Evolutionary conservation across 2,329 filamentous ascomycete genomes (phyloP).

Genomic region (Cladosporium sp.): DNA sequence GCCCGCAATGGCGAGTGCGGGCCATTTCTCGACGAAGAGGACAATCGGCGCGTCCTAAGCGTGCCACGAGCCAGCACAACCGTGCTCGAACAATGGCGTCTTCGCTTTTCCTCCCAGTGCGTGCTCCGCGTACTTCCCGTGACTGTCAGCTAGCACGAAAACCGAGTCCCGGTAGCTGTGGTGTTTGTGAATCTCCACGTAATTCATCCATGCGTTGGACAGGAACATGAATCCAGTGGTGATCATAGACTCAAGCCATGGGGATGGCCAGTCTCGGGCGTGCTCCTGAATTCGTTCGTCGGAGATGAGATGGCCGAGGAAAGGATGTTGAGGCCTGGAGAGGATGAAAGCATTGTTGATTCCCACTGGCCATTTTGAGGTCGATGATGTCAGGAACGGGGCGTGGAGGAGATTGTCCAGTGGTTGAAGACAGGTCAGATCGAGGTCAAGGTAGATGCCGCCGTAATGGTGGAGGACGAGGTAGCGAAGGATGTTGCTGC

Average conservation of each 20-base stretch:
- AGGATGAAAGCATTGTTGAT: conserved; percentile 37
- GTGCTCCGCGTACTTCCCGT: conserved; percentile 27
- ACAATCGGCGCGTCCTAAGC: conserved; percentile 30
- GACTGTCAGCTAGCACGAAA: conserved; percentile 30
- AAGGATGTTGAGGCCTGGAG: conserved; percentile 28
- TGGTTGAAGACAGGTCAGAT: conserved; percentile 30
- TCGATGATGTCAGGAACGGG: conserved; percentile 30
- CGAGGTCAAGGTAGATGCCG: conserved; percentile 33
- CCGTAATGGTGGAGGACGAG: conserved; percentile 32
- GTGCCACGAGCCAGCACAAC: conserved; percentile 34
- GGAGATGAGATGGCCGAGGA: conserved; percentile 25
- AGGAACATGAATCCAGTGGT: conserved; percentile 35
- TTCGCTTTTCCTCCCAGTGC: conserved; percentile 32
- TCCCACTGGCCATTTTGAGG: conserved; percentile 28
- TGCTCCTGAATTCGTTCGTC: conserved; percentile 22
- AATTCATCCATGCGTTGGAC: conserved; percentile 32
- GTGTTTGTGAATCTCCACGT: conserved; percentile 20
- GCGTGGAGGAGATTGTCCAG: conserved; percentile 28
- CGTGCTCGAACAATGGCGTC: conserved; percentile 33
- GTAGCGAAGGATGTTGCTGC: conserved; percentile 34
- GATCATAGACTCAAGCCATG: conserved; percentile 36
- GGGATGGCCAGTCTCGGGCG: conserved; percentile 29
- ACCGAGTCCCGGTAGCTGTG: conserved; percentile 21
- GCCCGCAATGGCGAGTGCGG: neutral
- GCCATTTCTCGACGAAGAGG: conserved; percentile 22